Evolutionary conservation across 768 basidiomycete genomes (phyloP).

Genomic region (Lactarius hatsudake): DNA sequence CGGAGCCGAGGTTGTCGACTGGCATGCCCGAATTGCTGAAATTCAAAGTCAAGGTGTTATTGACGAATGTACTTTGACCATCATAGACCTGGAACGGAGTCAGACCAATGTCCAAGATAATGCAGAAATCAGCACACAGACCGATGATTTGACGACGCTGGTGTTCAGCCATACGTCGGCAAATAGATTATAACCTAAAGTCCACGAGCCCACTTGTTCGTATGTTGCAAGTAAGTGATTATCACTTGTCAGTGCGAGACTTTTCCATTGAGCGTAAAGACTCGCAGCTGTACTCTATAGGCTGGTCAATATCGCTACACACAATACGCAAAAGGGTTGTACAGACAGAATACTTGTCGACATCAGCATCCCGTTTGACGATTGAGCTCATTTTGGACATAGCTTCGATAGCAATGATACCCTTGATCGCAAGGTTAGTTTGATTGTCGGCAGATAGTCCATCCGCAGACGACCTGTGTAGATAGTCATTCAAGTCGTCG

Average conservation of each 20-base stretch:
- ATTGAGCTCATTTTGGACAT: conserved; percentile 53
- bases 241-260: conserved; percentile 12
- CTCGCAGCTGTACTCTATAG: neutral
- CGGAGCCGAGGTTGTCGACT: neutral
- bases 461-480: conserved; percentile 23
- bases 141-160: conserved; percentile 42
- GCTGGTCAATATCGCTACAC: neutral
- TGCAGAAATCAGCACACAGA: conserved; percentile 4
- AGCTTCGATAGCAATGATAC: conserved; percentile 61
- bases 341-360: conserved; percentile 32
- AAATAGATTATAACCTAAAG: conserved; percentile 60
- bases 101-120: neutral
- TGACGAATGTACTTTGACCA: conserved; percentile 10
- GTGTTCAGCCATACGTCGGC: conserved; percentile 56
- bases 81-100: conserved; percentile 11
- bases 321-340: neutral
- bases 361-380: conserved; percentile 27
- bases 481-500: conserved; percentile 1
- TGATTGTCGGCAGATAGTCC: conserved; percentile 43
- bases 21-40: conserved; percentile 14
- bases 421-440: conserved; percentile 73
- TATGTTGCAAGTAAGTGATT: conserved; percentile 8
- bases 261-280: conserved; percentile 20
- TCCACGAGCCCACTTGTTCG: conserved; percentile 42
- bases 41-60: neutral